phyloP scores from a whole-genome alignment of 768 basidiomycete species.

The Coprinellus micaceus region DNA sequence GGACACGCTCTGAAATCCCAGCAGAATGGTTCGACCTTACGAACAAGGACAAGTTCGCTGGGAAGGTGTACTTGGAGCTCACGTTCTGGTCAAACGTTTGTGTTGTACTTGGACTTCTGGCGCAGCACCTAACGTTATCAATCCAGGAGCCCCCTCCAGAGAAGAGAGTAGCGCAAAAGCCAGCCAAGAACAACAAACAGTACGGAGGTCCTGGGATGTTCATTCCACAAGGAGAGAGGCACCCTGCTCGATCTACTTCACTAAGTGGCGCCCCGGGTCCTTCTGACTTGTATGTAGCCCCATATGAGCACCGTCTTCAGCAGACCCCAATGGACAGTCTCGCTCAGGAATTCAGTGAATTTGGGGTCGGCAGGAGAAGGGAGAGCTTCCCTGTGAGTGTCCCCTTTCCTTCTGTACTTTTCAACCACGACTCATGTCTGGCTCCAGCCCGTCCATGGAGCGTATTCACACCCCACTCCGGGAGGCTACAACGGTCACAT shows the following conservation, averaged over 20 bases:
- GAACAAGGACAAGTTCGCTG: constrained; percentile 90
- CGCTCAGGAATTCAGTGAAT: constrained; percentile 63
- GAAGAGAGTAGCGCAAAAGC: constrained; percentile 54
- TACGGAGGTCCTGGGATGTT: constrained; percentile 82
- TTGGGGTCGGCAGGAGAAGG: constrained; percentile 51
- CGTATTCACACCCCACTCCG: constrained; percentile 35
- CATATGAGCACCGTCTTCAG: constrained; percentile 58
- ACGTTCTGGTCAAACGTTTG: constrained; percentile 95
- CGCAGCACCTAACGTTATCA: too few species aligned
- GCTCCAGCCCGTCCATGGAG: constrained; percentile 33
- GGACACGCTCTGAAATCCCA: constrained; percentile 1
- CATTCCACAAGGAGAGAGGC: constrained; percentile 45
- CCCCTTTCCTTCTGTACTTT: neutral
- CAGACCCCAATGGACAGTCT: constrained; percentile 48
- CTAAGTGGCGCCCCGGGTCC: constrained; percentile 62
- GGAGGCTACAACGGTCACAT: constrained; percentile 26
- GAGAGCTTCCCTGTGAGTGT: constrained; percentile 59
- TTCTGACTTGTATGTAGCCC: constrained; percentile 68
- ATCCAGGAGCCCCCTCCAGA: constrained; percentile 72
- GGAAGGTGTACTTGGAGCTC: constrained; percentile 93
- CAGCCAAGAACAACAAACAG: constrained; percentile 49
- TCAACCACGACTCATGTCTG: constrained; percentile 1
- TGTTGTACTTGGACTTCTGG: constrained; percentile 14
- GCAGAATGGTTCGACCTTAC: constrained; percentile 92
- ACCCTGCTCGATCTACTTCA: constrained; percentile 39